Conservation (phyloP, 2,329 filamentous ascomycete species). For the Fusarium tanahbumbuense region DNA sequence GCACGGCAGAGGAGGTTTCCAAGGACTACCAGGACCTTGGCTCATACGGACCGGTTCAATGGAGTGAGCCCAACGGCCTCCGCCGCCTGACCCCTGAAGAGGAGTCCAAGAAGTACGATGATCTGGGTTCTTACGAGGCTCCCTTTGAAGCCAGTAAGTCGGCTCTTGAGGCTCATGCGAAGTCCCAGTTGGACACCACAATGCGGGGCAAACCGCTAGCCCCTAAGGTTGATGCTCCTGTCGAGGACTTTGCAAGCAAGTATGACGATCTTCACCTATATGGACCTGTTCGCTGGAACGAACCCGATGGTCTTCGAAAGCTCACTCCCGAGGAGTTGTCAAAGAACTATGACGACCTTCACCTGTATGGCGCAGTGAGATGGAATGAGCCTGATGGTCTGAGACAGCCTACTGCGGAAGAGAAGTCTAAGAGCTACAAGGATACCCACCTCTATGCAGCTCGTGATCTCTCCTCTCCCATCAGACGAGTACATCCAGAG, state of each 20-base stretch:
- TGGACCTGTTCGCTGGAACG: slow-evolving; percentile 53
- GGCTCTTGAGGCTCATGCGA: slow-evolving; percentile 45
- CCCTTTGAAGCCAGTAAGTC: slow-evolving; percentile 52
- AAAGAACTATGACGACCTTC: slow-evolving; percentile 55
- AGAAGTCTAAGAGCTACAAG: slow-evolving; percentile 55
- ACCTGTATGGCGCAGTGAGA: slow-evolving; percentile 51
- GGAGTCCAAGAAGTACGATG: slow-evolving; percentile 48
- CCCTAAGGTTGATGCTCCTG: slow-evolving; percentile 49
- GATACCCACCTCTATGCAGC: slow-evolving; percentile 52
- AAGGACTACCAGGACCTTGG: slow-evolving; percentile 57
- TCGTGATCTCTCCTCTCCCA: slow-evolving; percentile 33
- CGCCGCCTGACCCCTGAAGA: slow-evolving; percentile 47
- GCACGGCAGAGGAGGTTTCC: slow-evolving; percentile 50
- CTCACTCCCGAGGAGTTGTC: slow-evolving; percentile 51
- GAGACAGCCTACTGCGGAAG: slow-evolving; percentile 48
- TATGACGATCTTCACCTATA: slow-evolving; percentile 59
- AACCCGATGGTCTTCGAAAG: slow-evolving; percentile 54
- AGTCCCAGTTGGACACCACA: slow-evolving; percentile 46
- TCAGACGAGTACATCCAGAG: slow-evolving; percentile 41
- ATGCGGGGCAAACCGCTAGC: slow-evolving; percentile 53
- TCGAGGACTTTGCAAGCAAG: slow-evolving; percentile 46
- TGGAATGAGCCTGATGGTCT: slow-evolving; percentile 55
- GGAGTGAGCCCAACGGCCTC: slow-evolving; percentile 50
- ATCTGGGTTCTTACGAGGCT: slow-evolving; percentile 52
- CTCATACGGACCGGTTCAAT: slow-evolving; percentile 52